Base-by-base conservation (phyloP, 2,329 filamentous ascomycete species). In the Venturiaceae sp. region DNA sequence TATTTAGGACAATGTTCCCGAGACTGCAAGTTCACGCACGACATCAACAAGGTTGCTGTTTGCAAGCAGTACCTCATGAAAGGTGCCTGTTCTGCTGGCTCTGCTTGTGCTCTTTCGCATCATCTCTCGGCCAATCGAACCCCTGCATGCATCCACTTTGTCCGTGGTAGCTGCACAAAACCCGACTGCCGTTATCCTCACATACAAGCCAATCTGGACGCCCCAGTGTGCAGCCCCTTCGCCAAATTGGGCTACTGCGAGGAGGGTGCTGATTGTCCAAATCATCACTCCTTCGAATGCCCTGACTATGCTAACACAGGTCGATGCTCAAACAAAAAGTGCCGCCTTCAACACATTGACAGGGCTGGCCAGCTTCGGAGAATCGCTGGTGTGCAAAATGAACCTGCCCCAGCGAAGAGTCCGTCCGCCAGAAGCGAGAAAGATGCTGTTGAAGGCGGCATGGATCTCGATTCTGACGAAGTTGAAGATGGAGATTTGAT, bases 271-370 rank as follows among this genome's bases (percentile, higher is more conserved):
- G 74, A 79, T 58, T 97, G 94, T 74, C 74, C 83, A 61, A 84
- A 94, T 63, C 87, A 91, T 61, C 94, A 99, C 76, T 87, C 92
- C 60, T 87, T 87, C 74, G 92, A 97, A 73, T 97, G 94, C 73
- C 92, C 94, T 62, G 88, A 95, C 71, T 96, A 95, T 77, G 89
- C 90, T 80, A 95, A 96, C 74, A 90, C 83, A 61, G 92, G 92
- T 66, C 78, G 80, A 62, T 99, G 94, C 82, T 85, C 84, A 70
- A 84, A 82, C 70, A 84, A 86, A 73, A 85, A 86, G 64, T 97
- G 92, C 78, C 88, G 87, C 70, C 81, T 96, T 58, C 87, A 85
- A 60, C 94, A 99, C 75, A 84, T 92, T 70, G 89, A 94, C 75
- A 85, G 89, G 74, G 91, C 91, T 69, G 91, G 88, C 67, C 87